phyloP scores from a whole-genome alignment of 148 eudicot genomes.

The Diospyros lotus region DNA sequence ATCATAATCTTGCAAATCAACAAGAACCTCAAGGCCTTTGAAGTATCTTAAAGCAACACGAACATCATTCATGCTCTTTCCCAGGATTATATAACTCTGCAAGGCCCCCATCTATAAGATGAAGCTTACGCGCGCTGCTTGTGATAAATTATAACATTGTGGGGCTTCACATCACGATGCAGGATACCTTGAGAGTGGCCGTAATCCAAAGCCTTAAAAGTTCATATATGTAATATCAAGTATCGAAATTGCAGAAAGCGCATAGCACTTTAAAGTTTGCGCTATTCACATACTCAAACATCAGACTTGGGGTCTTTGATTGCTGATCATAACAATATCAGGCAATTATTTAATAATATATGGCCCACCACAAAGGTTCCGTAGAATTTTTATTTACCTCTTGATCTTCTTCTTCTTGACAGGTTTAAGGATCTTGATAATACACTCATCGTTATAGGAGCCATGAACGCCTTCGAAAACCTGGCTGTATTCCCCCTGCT shows the following conservation, averaged over 20 bases:
- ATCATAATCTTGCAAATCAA: too few relatives aligned
- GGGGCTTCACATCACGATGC: constrained; percentile 99
- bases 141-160: constrained; percentile 95
- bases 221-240: constrained; percentile 84
- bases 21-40: too few relatives aligned
- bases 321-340: constrained; percentile 91
- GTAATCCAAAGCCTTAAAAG: constrained; percentile 92
- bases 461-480: too few relatives aligned
- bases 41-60: too few relatives aligned
- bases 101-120: constrained; percentile 96
- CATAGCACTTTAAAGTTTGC: constrained; percentile 89
- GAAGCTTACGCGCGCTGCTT: constrained; percentile 83
- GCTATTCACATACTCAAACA: constrained; percentile 87
- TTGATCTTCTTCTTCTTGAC: constrained; percentile 58
- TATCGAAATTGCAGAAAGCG: constrained; percentile 72
- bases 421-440: too few relatives aligned
- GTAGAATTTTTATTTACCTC: constrained; percentile 91
- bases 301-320: constrained; percentile 85
- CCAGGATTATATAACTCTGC: too few relatives aligned
- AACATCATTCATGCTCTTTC: too few relatives aligned
- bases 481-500: too few relatives aligned
- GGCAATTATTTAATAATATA: constrained; percentile 84
- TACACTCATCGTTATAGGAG: too few relatives aligned
- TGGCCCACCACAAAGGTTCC: constrained; percentile 91
- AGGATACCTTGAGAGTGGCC: constrained; percentile 96